Evolutionary conservation across 2,329 filamentous ascomycete species (phyloP).

Genomic region (Sarocladium oryzae): DNA sequence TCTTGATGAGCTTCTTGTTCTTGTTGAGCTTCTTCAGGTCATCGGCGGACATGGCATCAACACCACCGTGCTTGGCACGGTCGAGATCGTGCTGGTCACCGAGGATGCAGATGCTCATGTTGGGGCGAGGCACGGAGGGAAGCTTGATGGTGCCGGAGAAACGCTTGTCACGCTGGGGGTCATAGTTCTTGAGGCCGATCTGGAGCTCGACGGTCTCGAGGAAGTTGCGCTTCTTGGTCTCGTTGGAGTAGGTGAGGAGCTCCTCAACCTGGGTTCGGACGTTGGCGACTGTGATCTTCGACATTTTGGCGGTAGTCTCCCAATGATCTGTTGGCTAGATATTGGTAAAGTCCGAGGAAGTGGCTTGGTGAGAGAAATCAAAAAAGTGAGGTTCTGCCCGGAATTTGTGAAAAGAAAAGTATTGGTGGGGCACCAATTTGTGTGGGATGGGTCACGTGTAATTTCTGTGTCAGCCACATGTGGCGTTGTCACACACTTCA

Average conservation of each 20-base stretch:
- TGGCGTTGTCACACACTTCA: background rate
- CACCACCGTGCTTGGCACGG: constrained; percentile 97
- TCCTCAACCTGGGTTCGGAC: constrained; percentile 91
- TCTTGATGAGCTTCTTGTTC: constrained; percentile 99
- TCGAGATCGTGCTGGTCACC: constrained; percentile 94
- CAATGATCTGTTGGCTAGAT: constrained; percentile 60
- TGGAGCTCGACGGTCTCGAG: constrained; percentile 87
- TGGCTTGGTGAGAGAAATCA: constrained; percentile 17
- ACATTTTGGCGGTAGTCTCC: constrained; percentile 78
- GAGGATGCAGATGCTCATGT: constrained; percentile 71
- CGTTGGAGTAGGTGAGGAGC: constrained; percentile 86
- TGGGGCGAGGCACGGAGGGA: constrained; percentile 81
- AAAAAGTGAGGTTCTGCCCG: constrained; percentile 11
- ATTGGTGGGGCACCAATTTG: constrained; percentile 20
- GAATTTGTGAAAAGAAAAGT: constrained; percentile 12
- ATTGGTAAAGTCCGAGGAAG: constrained; percentile 59
- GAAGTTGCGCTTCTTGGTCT: constrained; percentile 98
- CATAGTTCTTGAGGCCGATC: constrained; percentile 98
- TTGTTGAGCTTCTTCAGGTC: constrained; percentile 99
- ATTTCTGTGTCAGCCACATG: background rate
- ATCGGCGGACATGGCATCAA: constrained; percentile 97
- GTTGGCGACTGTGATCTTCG: constrained; percentile 88
- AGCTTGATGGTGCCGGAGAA: constrained; percentile 99
- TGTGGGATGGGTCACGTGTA: constrained; percentile 24
- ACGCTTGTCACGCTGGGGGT: constrained; percentile 99